phyloP scores from a whole-genome alignment of 192 early-diverging fungal genomes.

The Coemansia sp. region DNA sequence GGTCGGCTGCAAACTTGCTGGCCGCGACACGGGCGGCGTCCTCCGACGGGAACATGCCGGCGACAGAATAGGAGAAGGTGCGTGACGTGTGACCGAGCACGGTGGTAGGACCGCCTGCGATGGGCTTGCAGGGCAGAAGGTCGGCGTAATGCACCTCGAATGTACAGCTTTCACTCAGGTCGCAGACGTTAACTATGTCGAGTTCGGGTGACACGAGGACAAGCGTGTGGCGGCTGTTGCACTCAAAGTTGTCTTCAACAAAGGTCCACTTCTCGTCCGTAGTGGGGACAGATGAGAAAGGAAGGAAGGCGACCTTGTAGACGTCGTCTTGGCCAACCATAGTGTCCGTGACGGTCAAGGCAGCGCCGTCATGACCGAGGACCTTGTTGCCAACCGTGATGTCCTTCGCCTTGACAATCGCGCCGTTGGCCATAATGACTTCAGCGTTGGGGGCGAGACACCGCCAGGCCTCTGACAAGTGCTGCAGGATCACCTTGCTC shows the following conservation, averaged over 20 bases:
- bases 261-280: neutral
- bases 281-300: neutral
- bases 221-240: conserved; percentile 40
- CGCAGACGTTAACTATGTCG: conserved; percentile 12
- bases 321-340: conserved; percentile 27
- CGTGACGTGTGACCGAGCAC: conserved; percentile 15
- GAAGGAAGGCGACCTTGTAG: conserved; percentile 26
- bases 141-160: conserved; percentile 35
- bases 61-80: conserved; percentile 14
- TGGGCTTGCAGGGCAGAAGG: conserved; percentile 21
- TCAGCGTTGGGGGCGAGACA: conserved; percentile 53
- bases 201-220: conserved; percentile 24
- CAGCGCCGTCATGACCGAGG: conserved; percentile 23
- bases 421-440: conserved; percentile 34
- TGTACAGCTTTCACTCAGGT: neutral
- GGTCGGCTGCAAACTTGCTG: conserved; percentile 1
- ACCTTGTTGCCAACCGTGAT: conserved; percentile 23
- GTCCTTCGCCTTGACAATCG: conserved; percentile 16
- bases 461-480: conserved; percentile 94
- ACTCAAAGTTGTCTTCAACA: conserved; percentile 21
- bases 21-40: conserved; percentile 7
- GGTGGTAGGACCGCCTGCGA: conserved; percentile 7
- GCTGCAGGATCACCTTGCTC: conserved; percentile 93
- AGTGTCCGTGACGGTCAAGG: conserved; percentile 20
- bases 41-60: conserved; percentile 12